Percentiles rank a stretch among this genome's conserved stretches.
Conservation (phyloP, 169 alveolate genomes). For the Ichthyophthirius multifiliis region DNA sequence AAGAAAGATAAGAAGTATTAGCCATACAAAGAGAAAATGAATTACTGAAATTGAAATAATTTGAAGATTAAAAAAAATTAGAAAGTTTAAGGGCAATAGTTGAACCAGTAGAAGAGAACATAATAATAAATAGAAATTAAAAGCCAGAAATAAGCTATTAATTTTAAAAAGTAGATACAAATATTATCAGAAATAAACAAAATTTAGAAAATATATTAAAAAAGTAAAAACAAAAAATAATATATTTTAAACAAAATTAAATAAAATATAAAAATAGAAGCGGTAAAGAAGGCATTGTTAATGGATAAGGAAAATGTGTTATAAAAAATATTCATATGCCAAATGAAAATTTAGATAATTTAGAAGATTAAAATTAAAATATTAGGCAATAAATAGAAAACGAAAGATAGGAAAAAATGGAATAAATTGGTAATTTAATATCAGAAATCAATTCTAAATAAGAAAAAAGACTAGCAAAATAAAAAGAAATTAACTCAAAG, state of each 20-base stretch:
- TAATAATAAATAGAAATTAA: not conserved
- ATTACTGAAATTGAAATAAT: not conserved
- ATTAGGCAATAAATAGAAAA: not conserved
- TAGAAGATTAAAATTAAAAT: not conserved
- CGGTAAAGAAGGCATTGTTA: not conserved
- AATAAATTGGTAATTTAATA: not conserved
- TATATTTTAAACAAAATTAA: too few species aligned
- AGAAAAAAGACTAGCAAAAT: not conserved
- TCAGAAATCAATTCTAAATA: not conserved
- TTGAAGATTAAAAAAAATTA: conserved; percentile 14
- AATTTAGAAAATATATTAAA: not conserved
- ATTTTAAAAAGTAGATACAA: not conserved
- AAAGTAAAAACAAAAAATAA: not conserved
- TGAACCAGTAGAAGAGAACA: conserved; percentile 13
- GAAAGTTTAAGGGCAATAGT: not conserved
- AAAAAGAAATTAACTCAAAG: not conserved
- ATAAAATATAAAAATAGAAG: not conserved
- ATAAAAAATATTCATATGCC: conserved; percentile 5
- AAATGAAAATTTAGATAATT: not conserved
- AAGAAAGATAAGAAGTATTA: not conserved
- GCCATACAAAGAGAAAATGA: conserved; percentile 2
- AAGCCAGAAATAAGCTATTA: not conserved
- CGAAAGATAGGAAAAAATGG: not conserved
- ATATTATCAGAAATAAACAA: not conserved
- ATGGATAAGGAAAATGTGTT: not conserved